phyloP scores from a whole-genome alignment of 108 stramenopile genomes.

The Nitzschia inconspicua region DNA sequence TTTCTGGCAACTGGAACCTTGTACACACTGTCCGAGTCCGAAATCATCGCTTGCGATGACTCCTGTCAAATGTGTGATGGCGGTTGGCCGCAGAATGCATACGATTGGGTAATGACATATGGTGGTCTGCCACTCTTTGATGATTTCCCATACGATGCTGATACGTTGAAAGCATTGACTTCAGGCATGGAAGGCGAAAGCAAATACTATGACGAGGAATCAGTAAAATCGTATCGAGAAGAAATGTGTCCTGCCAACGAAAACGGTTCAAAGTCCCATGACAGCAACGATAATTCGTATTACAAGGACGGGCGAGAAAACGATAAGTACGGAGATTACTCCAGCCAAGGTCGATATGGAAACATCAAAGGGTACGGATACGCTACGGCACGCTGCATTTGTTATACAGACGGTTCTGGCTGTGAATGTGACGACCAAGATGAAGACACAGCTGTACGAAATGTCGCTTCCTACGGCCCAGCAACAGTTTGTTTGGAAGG shows the following conservation, averaged over 20 bases:
- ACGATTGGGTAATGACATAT: constrained; percentile 78
- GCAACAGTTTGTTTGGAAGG: constrained; percentile 83
- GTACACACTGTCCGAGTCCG: constrained; percentile 62
- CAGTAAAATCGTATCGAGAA: constrained; percentile 39
- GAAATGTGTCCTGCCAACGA: constrained; percentile 60
- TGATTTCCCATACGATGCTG: constrained; percentile 54
- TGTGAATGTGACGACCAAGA: constrained; percentile 82
- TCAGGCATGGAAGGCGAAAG: constrained; percentile 50
- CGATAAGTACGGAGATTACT: constrained; percentile 30
- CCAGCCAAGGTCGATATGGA: constrained; percentile 51
- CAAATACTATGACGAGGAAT: constrained; percentile 34
- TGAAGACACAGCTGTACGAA: constrained; percentile 72
- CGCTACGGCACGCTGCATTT: constrained; percentile 82
- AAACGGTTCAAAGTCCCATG: constrained; percentile 20
- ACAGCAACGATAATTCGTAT: constrained; percentile 17
- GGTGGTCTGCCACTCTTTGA: constrained; percentile 62
- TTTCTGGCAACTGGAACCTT: constrained; percentile 64
- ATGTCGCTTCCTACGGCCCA: constrained; percentile 83
- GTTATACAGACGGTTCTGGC: constrained; percentile 82
- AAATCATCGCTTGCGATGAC: constrained; percentile 74
- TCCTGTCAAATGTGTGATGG: constrained; percentile 79
- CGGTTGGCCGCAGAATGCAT: constrained; percentile 90
- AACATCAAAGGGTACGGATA: constrained; percentile 83
- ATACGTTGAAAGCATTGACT: constrained; percentile 61
- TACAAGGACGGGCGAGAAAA: constrained; percentile 17